phyloP scores from a whole-genome alignment of 1,284 basidiomycete genomes.

The Marasmius sp. region DNA sequence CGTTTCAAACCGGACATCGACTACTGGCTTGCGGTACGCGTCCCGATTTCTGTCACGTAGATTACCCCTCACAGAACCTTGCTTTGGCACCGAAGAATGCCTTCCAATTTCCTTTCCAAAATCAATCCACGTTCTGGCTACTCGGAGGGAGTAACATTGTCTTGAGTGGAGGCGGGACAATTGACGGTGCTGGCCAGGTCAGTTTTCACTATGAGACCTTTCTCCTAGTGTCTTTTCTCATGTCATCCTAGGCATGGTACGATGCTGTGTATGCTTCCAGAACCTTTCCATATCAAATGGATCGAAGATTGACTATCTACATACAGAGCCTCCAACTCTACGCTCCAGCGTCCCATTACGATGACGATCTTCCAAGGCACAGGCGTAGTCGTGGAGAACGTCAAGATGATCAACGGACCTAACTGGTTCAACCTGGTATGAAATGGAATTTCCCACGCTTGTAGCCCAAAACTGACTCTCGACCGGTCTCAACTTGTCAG shows the following conservation, averaged over 20 bases:
- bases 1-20: conserved; percentile 50
- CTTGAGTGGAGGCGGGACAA: conserved; percentile 57
- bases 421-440: conserved; percentile 54
- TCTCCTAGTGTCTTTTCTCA: conserved; percentile 6
- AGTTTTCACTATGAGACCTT: conserved; percentile 22
- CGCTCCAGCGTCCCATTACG: conserved; percentile 59
- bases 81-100: conserved; percentile 37
- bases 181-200: conserved; percentile 61
- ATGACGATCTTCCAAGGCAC: conserved; percentile 59
- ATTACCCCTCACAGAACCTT: neutral
- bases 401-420: conserved; percentile 46
- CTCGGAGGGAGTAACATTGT: conserved; percentile 58
- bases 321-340: conserved; percentile 38
- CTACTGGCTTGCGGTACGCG: conserved; percentile 51
- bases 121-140: conserved; percentile 61
- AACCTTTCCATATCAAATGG: neutral
- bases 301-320: neutral
- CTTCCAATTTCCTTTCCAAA: conserved; percentile 56
- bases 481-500: conserved; percentile 17
- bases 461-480: no score
- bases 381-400: conserved; percentile 54
- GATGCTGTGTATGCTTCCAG: conserved; percentile 46
- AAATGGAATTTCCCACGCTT: no score
- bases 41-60: neutral
- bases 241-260: conserved; percentile 45